Evolutionary conservation across 306 rosid species (phyloP).

Genomic region (Malus orientalis): DNA sequence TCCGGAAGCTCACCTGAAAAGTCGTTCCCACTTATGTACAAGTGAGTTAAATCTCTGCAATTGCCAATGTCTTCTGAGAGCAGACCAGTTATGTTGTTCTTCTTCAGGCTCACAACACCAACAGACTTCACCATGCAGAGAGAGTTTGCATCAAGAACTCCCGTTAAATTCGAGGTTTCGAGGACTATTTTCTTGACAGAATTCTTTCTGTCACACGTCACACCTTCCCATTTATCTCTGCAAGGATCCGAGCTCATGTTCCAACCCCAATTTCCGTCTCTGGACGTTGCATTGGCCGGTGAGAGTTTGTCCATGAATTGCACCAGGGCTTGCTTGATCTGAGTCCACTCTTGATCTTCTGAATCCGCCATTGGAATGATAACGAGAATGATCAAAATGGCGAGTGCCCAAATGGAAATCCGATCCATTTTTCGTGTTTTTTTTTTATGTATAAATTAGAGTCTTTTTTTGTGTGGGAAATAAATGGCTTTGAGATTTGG

Average conservation of each 20-base stretch:
- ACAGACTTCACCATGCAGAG: slow-evolving; percentile 31
- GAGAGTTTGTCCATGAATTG: slow-evolving; percentile 56
- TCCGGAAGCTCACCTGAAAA: slow-evolving; percentile 47
- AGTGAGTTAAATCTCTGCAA: slow-evolving; percentile 37
- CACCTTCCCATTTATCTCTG: slow-evolving; percentile 45
- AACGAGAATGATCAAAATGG: slow-evolving; percentile 19
- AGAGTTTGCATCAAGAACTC: slow-evolving; percentile 32
- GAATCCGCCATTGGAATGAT: slow-evolving; percentile 22
- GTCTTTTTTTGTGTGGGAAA: neutral
- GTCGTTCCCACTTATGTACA: slow-evolving; percentile 35
- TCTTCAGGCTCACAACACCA: slow-evolving; percentile 22
- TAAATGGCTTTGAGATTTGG: slow-evolving; percentile 2
- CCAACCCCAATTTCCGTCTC: slow-evolving; percentile 44
- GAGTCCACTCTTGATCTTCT: slow-evolving; percentile 32
- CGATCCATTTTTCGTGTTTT: slow-evolving; percentile 28
- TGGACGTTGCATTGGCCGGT: slow-evolving; percentile 13
- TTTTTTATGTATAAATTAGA: neutral
- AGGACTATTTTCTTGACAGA: slow-evolving; percentile 32
- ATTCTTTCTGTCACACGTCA: slow-evolving; percentile 18
- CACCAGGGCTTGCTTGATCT: slow-evolving; percentile 21
- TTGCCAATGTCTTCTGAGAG: slow-evolving; percentile 37
- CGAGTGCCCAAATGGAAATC: slow-evolving; percentile 21
- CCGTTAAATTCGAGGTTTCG: slow-evolving; percentile 22
- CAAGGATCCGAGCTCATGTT: slow-evolving; percentile 52
- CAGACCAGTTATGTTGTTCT: slow-evolving; percentile 30